Percentiles rank a stretch among this genome's conserved stretches.
Evolutionary conservation across 2,329 filamentous ascomycete genomes (phyloP).

Genomic region (Ceratocystis alfenasii): DNA sequence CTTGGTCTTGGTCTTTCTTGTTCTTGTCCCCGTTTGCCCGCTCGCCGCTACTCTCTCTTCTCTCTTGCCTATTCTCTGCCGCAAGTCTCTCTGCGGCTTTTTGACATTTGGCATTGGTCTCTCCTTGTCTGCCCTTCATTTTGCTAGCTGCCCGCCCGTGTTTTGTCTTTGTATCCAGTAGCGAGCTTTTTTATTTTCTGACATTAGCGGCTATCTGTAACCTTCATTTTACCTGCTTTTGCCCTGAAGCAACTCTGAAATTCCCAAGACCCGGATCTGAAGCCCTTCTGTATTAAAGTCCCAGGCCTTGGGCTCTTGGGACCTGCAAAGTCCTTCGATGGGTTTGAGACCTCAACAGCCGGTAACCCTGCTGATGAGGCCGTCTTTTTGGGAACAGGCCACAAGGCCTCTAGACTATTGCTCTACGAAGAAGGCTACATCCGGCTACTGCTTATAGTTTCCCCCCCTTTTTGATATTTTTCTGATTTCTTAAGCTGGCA

Average conservation of each 20-base stretch:
- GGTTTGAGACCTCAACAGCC: not conserved
- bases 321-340: not conserved
- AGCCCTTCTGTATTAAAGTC: too few relatives aligned
- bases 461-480: not conserved
- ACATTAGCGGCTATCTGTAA: constrained; percentile 8
- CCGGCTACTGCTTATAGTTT: not conserved
- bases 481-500: not conserved
- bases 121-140: not conserved
- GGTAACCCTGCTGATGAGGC: not conserved
- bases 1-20: too few relatives aligned
- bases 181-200: not conserved
- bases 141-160: not conserved
- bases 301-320: too few relatives aligned
- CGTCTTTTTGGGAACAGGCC: not conserved
- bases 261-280: not conserved
- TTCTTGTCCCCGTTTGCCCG: too few relatives aligned
- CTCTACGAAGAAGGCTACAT: not conserved
- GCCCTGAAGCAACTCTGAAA: not conserved
- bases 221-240: not conserved
- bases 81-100: not conserved
- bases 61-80: not conserved
- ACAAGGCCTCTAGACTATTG: not conserved
- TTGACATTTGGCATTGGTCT: not conserved
- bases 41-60: not conserved
- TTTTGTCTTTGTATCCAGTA: constrained; percentile 6